Evolutionary conservation across 495 filamentous ascomycete species (phyloP).

Genomic region (Alectoria sarmentosa): DNA sequence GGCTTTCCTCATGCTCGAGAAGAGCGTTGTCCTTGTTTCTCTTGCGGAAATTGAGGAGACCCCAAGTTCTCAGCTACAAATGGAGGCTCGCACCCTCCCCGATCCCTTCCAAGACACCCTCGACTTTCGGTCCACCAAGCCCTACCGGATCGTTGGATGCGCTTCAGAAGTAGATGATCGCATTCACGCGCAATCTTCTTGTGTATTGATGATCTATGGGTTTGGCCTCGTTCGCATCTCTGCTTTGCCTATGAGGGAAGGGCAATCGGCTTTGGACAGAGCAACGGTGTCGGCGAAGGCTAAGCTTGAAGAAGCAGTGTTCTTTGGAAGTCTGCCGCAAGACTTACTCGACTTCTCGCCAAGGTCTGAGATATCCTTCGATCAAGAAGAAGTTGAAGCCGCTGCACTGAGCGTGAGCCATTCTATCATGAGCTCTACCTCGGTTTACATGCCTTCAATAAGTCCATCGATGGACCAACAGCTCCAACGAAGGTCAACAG

Average conservation of each 20-base stretch:
- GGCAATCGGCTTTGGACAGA: slow-evolving; percentile 30
- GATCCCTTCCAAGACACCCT: slow-evolving; percentile 76
- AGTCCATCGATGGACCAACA: slow-evolving; percentile 74
- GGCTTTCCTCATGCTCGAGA: slow-evolving; percentile 74
- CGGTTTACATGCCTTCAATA: slow-evolving; percentile 60
- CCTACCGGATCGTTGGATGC: slow-evolving; percentile 41
- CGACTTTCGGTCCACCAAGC: slow-evolving; percentile 61
- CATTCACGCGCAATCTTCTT: slow-evolving; percentile 50
- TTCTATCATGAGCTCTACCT: slow-evolving; percentile 72
- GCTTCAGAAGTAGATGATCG: slow-evolving; percentile 35
- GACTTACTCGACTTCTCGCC: slow-evolving; percentile 76
- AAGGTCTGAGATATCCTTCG: slow-evolving; percentile 54
- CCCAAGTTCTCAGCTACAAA: slow-evolving; percentile 61
- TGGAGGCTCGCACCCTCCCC: slow-evolving; percentile 51
- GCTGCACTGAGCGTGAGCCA: slow-evolving; percentile 73
- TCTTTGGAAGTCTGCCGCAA: slow-evolving; percentile 71
- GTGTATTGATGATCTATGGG: slow-evolving; percentile 66
- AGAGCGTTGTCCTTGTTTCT: slow-evolving; percentile 69
- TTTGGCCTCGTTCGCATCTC: slow-evolving; percentile 73
- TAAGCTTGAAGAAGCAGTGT: slow-evolving; percentile 91
- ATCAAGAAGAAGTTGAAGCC: slow-evolving; percentile 59
- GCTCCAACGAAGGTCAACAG: slow-evolving; percentile 58
- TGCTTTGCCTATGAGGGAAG: slow-evolving; percentile 31
- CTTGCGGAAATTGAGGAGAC: slow-evolving; percentile 51
- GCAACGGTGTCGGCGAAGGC: slow-evolving; percentile 63